These are phyloP conservation scores for Sedum album DNA, from an alignment of 164 flowering plant genomes.

Conservation along the genomic window DNA sequence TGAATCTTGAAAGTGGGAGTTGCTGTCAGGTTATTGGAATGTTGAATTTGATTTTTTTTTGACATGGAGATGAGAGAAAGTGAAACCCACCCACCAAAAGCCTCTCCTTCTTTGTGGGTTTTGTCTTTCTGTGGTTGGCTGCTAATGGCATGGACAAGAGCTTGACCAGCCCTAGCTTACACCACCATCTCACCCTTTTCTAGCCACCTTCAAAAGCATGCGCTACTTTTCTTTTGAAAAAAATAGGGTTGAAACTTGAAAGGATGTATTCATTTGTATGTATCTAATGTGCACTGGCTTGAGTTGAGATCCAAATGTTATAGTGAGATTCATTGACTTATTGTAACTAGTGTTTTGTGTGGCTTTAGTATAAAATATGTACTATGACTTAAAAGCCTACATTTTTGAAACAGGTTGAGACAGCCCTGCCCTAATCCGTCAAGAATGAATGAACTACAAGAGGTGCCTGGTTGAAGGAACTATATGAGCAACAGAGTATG, in stretches of 20 bases:
- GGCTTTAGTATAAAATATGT: no score
- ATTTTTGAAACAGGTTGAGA: not conserved
- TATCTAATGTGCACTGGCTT: not conserved
- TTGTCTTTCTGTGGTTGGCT: slow-evolving; percentile 22
- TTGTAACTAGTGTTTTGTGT: not conserved
- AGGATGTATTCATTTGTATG: not conserved
- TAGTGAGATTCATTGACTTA: not conserved
- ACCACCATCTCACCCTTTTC: not conserved
- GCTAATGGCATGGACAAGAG: slow-evolving; percentile 15
- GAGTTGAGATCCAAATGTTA: not conserved
- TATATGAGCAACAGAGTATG: not conserved
- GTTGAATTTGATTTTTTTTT: not conserved
- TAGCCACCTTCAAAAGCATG: not conserved
- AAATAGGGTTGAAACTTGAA: not conserved
- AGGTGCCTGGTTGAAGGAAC: not conserved
- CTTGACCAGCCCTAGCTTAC: not conserved
- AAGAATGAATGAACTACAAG: no score
- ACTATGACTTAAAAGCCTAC: not conserved
- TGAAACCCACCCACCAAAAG: slow-evolving; percentile 13
- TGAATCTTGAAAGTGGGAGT: slow-evolving; percentile 13
- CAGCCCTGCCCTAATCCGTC: no score
- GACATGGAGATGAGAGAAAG: slow-evolving; percentile 16
- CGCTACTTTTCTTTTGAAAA: slow-evolving; percentile 1
- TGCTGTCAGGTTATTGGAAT: slow-evolving; percentile 11
- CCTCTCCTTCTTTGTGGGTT: slow-evolving; percentile 11